Evolutionary conservation across 805 yeast species (phyloP).

Genomic region (Starmerella riodocensis): DNA sequence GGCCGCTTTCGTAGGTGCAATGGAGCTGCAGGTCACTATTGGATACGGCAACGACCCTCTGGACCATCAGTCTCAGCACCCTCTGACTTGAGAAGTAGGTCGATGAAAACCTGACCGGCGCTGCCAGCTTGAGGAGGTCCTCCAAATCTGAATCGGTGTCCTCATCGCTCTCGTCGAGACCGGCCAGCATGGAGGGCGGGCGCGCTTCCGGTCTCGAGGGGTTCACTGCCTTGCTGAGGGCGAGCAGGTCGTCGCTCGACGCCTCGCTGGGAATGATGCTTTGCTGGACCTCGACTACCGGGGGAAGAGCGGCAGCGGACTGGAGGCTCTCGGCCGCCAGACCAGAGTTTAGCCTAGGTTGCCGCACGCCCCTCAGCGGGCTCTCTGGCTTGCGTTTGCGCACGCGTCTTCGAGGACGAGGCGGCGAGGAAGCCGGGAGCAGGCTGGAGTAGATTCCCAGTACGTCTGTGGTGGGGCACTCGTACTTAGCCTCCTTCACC

Average conservation of each 20-base stretch:
- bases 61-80: slow-evolving; percentile 11
- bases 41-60: neutral
- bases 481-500: neutral
- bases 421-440: slow-evolving; percentile 18
- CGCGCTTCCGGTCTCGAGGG: too few species aligned
- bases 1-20: slow-evolving; percentile 4
- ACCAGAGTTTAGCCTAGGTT: too few species aligned
- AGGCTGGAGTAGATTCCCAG: slow-evolving; percentile 14
- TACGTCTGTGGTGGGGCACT: slow-evolving; percentile 1
- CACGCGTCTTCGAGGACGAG: slow-evolving; percentile 8
- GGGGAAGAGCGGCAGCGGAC: too few species aligned
- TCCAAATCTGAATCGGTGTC: slow-evolving; percentile 13
- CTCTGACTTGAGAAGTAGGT: slow-evolving; percentile 10
- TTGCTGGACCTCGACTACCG: too few species aligned
- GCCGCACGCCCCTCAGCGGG: neutral
- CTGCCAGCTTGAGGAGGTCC: slow-evolving; percentile 6
- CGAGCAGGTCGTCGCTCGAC: too few species aligned
- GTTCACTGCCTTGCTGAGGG: too few species aligned
- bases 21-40: neutral
- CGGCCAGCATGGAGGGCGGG: too few species aligned
- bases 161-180: slow-evolving; percentile 1
- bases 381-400: slow-evolving; percentile 6
- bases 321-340: too few species aligned
- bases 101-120: slow-evolving; percentile 4
- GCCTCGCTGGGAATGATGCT: too few species aligned